These are phyloP conservation scores for Asterochloris sp. DNA, from an alignment of 139 green algal genomes.

Conservation along the genomic window DNA sequence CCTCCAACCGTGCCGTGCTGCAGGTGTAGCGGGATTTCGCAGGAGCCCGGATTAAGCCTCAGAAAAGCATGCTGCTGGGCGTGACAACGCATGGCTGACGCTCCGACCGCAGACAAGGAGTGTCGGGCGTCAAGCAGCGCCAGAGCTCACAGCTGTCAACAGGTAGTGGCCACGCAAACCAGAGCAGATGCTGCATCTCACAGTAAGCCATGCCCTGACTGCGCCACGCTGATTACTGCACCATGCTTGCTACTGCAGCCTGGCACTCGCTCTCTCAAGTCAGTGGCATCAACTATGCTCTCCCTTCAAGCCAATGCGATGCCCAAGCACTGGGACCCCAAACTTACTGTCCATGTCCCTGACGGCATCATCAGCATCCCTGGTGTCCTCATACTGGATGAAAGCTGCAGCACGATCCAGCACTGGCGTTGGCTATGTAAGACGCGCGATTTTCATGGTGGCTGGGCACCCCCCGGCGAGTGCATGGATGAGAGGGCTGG, in stretches of 20 bases:
- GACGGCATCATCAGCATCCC: constrained; percentile 54
- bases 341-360: constrained; percentile 34
- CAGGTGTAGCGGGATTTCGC: not conserved
- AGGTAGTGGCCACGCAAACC: not conserved
- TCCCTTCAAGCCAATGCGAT: constrained; percentile 41
- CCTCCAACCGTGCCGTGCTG: not conserved
- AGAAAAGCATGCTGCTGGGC: not conserved
- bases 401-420: constrained; percentile 20
- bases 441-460: no score
- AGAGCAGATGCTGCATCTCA: not conserved
- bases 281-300: not conserved
- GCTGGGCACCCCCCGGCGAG: not conserved
- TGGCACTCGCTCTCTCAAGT: not conserved
- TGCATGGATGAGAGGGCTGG: not conserved
- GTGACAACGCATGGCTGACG: not conserved
- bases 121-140: not conserved
- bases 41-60: not conserved
- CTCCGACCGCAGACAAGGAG: not conserved
- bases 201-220: not conserved
- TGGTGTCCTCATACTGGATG: constrained; percentile 31
- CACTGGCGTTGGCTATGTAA: no score
- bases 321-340: constrained; percentile 24
- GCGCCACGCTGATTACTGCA: not conserved
- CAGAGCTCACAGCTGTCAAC: not conserved
- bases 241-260: not conserved